Evolutionary conservation across 2,329 filamentous ascomycete species (phyloP), one percentile per base, ranked within the genome.

Genomic region (Alternaria tenuissima): DNA sequence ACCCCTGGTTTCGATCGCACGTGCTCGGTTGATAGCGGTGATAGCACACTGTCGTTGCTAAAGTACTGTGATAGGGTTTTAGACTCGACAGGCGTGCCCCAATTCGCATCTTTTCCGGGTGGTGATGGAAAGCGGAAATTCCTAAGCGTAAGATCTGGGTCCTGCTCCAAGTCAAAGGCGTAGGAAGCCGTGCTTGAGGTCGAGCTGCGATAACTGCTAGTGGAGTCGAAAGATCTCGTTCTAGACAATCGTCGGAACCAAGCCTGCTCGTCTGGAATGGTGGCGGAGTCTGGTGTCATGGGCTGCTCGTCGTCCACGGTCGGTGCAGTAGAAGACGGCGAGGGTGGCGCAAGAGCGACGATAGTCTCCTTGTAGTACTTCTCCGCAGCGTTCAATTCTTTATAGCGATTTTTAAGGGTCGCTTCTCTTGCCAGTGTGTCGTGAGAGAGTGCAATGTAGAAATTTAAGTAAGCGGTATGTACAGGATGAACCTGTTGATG

Each of bases 371-470:
- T 60, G 57, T 78, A 79, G 57, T 78, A 70, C 46, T 72, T 66
- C 51, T 79, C 77, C 28, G 78, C 76, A 7, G 74, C 61, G 22
- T 71, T 70, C 28, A 80, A 68, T 24, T 74, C 73, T 18, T 63
- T 61, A 47, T 63, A 63, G 36, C 77, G 74, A 20, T 75, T 70
- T 41, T 64, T 70, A 5, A 71, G 69, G 5, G 71, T 72, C 24
- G 77, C 74, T 66, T 75, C 71, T 18, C 77, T 70, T 5, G 76
- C 77, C 26, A 78, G 63, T 4, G 73, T 71, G 58, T 80, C 77
- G 57, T 80, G 74, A 8, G 75, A 75, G 11, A 79, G 61, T 3
- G 76, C 78, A 4, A 73, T 69, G 59, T 79, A 79, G 66, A 79
- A 79, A 63, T 77, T 72, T 8, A 80, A 66, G 52, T 74, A 77